Evolutionary conservation across 2,329 filamentous ascomycete genomes (phyloP).

Genomic region (Trichoderma brevicompactum): DNA sequence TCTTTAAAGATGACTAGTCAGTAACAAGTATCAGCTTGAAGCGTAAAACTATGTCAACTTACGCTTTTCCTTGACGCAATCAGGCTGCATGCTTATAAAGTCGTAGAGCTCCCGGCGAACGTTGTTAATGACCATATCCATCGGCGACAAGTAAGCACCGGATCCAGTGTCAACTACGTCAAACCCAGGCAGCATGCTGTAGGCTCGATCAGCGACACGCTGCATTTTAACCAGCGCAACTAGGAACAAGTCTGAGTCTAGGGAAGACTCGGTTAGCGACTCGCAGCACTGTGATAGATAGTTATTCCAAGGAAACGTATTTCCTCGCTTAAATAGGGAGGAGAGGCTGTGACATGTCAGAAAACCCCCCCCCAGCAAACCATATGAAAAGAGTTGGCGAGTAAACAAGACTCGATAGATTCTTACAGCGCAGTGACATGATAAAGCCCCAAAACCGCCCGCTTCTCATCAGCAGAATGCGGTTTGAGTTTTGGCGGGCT

Average conservation of each 20-base stretch:
- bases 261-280: slow-evolving; percentile 38
- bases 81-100: slow-evolving; percentile 34
- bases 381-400: background rate
- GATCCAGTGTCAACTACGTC: slow-evolving; percentile 11
- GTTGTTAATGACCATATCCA: slow-evolving; percentile 43
- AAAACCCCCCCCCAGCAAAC: too few relatives aligned
- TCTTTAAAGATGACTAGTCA: slow-evolving; percentile 32
- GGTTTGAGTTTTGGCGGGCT: slow-evolving; percentile 28
- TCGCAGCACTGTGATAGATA: slow-evolving; percentile 45
- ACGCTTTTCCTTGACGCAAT: slow-evolving; percentile 34
- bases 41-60: background rate
- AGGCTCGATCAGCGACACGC: slow-evolving; percentile 39
- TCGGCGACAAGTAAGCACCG: slow-evolving; percentile 35
- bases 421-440: slow-evolving; percentile 44
- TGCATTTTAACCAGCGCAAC: slow-evolving; percentile 44
- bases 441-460: slow-evolving; percentile 48
- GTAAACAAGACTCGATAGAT: background rate
- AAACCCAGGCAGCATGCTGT: slow-evolving; percentile 36
- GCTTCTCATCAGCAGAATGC: slow-evolving; percentile 45
- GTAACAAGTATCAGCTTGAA: background rate
- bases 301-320: slow-evolving; percentile 39
- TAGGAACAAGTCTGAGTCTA: slow-evolving; percentile 41
- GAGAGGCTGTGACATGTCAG: slow-evolving; percentile 33
- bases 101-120: slow-evolving; percentile 42
- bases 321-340: slow-evolving; percentile 41